Percentiles rank a stretch among this genome's conserved stretches.
Conservation (phyloP, 2,329 filamentous ascomycete species). For the Colletotrichum spinosum region DNA sequence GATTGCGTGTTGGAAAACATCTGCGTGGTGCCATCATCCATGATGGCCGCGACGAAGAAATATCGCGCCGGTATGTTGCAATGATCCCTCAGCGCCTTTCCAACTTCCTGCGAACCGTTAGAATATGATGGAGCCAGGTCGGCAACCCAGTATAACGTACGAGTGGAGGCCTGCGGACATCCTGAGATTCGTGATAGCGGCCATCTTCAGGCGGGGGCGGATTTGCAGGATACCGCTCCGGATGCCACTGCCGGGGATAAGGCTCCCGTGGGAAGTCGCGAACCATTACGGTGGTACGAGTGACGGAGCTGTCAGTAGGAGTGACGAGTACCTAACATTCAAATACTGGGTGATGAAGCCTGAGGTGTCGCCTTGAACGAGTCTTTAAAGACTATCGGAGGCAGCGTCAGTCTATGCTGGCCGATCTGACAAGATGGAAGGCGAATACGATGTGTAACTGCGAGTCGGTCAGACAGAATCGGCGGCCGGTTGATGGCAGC, state of each 20-base stretch:
- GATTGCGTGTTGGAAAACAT: conserved; percentile 51
- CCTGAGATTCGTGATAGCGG: conserved; percentile 34
- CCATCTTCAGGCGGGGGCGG: conserved; percentile 32
- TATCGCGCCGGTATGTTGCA: conserved; percentile 63
- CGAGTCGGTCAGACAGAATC: conserved; percentile 25
- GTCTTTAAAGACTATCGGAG: conserved; percentile 10
- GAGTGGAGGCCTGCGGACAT: conserved; percentile 36
- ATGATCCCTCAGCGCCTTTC: conserved; percentile 61
- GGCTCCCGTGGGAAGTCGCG: conserved; percentile 53
- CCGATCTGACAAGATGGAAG: conserved; percentile 5
- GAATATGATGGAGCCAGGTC: background rate
- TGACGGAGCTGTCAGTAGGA: conserved; percentile 5
- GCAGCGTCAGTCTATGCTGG: conserved; percentile 1
- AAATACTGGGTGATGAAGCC: background rate
- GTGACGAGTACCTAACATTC: conserved; percentile 12
- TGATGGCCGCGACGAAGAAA: conserved; percentile 65
- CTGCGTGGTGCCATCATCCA: conserved; percentile 59
- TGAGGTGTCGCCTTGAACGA: conserved; percentile 6
- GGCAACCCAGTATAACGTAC: conserved; percentile 15
- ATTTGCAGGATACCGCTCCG: conserved; percentile 42
- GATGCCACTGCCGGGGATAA: conserved; percentile 50
- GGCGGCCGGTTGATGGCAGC: conserved; percentile 9
- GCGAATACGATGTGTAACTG: conserved; percentile 35
- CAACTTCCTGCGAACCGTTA: conserved; percentile 56
- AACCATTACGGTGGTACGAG: conserved; percentile 49